Evolutionary conservation across 2,329 filamentous ascomycete species (phyloP), one percentile per base, ranked within the genome.

Genomic region (Ophiostoma quercus): DNA sequence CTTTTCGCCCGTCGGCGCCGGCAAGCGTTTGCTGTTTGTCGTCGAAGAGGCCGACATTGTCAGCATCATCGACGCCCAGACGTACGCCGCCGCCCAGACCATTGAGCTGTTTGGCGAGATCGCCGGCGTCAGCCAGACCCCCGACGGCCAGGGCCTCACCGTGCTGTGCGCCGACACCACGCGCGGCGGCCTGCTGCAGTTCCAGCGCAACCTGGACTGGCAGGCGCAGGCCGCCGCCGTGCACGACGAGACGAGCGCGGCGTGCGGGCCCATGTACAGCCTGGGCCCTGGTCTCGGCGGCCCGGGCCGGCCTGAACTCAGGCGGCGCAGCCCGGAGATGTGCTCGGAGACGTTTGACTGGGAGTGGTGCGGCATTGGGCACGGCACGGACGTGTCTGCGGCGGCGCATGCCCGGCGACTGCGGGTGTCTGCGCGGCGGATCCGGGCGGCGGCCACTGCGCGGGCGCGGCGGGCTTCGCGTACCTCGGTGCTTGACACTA

Each of bases 31-130:
- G 1, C 82, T 94, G 14, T 84, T 92, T 12, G 88, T 88, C 1
- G 90, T 90, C 1, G 92, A 94, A 77, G 89, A 91, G 76, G 90
- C 91, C 43, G 91, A 94, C 76, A 86, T 86, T 71, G 79, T 94
- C 75, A 88, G 85, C 76, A 81, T 94, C 65, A 88, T 93, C 74
- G 88, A 93, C 73, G 89, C 87, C 0, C 81, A 85, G 74, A 87
- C 82, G 0, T 91, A 88, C 74, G 78, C 81, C 29, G 83, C 83
- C n/a, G 87, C 88, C 77, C 91, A 94, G 77, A 86, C 85, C 0
- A 79, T 94, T 11, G 89, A 91, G 72, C 84, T 93, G 69, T 92
- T 94, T 77, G 90, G 91, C 47, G 89, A 92, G 75, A 86, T 92
- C 71, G 90, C 86, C 8, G 91, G 91, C 22, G 80, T 91, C 3